Conservation (phyloP, 2,329 filamentous ascomycete species). For the Aspergillus ochraceus region DNA sequence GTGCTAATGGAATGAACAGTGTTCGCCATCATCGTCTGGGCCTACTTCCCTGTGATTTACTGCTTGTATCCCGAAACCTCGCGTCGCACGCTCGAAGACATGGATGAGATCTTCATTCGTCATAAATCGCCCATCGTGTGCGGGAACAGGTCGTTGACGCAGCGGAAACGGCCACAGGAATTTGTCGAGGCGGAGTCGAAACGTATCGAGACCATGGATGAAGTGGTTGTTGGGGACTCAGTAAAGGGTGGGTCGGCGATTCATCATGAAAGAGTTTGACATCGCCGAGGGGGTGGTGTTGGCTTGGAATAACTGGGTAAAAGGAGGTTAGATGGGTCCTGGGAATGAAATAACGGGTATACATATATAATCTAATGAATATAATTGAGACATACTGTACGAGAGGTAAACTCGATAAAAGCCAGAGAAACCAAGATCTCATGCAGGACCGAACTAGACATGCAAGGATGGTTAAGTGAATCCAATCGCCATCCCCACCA, state of each 20-base stretch:
- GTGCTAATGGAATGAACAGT: not conserved
- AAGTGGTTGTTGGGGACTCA: not conserved
- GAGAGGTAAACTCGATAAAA: too few relatives aligned
- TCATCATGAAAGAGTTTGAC: not conserved
- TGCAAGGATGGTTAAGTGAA: too few relatives aligned
- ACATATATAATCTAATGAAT: too few relatives aligned
- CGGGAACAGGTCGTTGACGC: not conserved
- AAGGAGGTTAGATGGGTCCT: too few relatives aligned
- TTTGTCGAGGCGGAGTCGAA: not conserved
- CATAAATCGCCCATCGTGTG: not conserved
- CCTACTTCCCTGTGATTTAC: not conserved
- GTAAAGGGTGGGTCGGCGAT: not conserved
- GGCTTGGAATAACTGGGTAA: too few relatives aligned
- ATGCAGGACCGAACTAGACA: too few relatives aligned
- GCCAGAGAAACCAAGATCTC: too few relatives aligned
- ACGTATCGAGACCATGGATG: not conserved
- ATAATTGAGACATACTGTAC: too few relatives aligned
- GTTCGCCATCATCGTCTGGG: constrained; percentile 3
- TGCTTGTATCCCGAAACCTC: not conserved
- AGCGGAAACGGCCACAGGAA: not conserved
- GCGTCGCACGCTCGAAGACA: constrained; percentile 1
- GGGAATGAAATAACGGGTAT: too few relatives aligned
- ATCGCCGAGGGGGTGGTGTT: too few relatives aligned
- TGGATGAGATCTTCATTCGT: constrained; percentile 3
- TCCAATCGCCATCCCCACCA: not conserved